Evolutionary conservation across 2,329 filamentous ascomycete species (phyloP).

Genomic region (Stagonosporopsis tanaceti): DNA sequence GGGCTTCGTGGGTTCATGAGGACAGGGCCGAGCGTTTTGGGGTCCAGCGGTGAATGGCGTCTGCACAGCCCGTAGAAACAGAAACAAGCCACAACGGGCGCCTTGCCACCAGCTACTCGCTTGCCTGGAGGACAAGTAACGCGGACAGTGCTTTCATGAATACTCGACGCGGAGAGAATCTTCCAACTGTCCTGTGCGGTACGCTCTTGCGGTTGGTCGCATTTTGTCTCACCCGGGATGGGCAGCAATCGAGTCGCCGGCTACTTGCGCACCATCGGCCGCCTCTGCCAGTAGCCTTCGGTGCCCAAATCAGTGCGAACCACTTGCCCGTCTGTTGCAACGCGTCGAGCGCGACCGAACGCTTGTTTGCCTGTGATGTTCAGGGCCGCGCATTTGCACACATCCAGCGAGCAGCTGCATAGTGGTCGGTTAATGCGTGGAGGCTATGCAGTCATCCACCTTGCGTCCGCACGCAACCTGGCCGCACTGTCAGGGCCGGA

Average conservation of each 20-base stretch:
- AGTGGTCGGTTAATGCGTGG: conserved; percentile 18
- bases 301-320: conserved; percentile 4
- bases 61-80: conserved; percentile 41
- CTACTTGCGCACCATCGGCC: conserved; percentile 22
- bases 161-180: neutral
- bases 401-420: conserved; percentile 12
- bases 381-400: conserved; percentile 12
- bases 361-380: conserved; percentile 13
- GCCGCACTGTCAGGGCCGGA: conserved; percentile 30
- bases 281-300: neutral
- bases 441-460: conserved; percentile 35
- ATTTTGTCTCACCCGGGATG: conserved; percentile 32
- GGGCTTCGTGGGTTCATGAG: conserved; percentile 33
- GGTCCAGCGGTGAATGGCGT: conserved; percentile 38
- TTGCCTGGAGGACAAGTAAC: conserved; percentile 13
- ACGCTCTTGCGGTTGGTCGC: conserved; percentile 7
- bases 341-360: conserved; percentile 6
- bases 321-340: conserved; percentile 8
- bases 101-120: conserved; percentile 7
- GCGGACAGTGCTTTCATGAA: neutral
- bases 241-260: conserved; percentile 35
- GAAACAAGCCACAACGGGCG: conserved; percentile 16
- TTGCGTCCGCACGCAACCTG: conserved; percentile 13
- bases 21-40: conserved; percentile 30
- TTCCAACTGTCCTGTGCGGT: conserved; percentile 5